Evolutionary conservation across 306 rosid genomes (phyloP), one percentile per base, ranked within the genome.

Genomic region (Erythrophleum fordii): DNA sequence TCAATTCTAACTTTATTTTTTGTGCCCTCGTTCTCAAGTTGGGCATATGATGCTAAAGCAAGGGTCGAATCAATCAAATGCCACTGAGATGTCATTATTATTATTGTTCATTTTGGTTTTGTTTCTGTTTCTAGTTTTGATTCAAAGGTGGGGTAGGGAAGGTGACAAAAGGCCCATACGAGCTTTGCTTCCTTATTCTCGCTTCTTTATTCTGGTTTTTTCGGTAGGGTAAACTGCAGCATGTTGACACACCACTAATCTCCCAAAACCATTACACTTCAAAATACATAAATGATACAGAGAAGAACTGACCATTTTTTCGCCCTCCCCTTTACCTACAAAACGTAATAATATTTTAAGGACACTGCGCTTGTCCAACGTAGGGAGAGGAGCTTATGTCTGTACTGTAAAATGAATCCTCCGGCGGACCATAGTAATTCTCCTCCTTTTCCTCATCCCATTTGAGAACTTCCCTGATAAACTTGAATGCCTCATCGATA

Each of bases 401-500:
- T 88, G 98, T 95, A 81, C 94, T 93, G 60, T 92, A 94, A 83
- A 88, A 94, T 37, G 99, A 95, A 85, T 95, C 99, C 84, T 93
- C 97, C 0, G 93, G 92, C 80, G 93, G 97, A 13, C 90, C 92
- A 66, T 86, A 91, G 86, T 83, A 93, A 70, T 85, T 90, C 34
- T 87, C 98, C 7, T 88, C 98, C 85, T 91, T 95, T 78, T 91
- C 97, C 11, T 95, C 98, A 62, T 95, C 99, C 98, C 99, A 95
- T 84, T 90, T 95, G 41, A 95, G 94, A 29, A 95, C 97, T 87
- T 91, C 99, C 77, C 91, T 88, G 79, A 86, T 90, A 81, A 89
- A 95, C 93, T 95, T 95, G 85, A 95, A 95, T 18, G 96, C 92
- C 75, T 95, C 98, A 13, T 95, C 92, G 0, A 95, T 82, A 1